Percentiles rank a stretch among this genome's conserved stretches.
These are phyloP conservation scores for Brettanomyces naardenensis DNA, from an alignment of 805 yeast genomes.

Conservation along the genomic window DNA sequence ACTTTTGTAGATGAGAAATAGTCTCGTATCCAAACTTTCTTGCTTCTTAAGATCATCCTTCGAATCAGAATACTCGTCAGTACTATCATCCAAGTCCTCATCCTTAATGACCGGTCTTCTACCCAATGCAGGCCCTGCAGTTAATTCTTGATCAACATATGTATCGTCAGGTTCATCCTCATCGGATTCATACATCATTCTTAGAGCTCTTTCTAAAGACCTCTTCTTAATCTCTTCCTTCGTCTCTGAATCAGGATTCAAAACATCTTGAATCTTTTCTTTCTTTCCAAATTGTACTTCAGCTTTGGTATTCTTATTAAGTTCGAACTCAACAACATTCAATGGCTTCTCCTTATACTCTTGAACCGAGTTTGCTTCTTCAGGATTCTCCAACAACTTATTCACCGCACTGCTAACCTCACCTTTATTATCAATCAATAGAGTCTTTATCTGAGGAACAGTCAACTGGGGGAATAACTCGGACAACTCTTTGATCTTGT, in stretches of 20 bases:
- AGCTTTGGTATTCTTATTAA: constrained; percentile 8
- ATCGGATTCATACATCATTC: constrained; percentile 60
- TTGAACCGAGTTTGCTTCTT: constrained; percentile 26
- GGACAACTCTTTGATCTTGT: constrained; percentile 32
- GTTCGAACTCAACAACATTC: constrained; percentile 9
- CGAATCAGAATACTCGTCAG: constrained; percentile 22
- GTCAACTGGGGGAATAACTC: constrained; percentile 66
- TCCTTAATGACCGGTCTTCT: too few relatives aligned
- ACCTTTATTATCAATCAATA: constrained; percentile 40
- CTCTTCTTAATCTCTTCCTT: constrained; percentile 44
- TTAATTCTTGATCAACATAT: constrained; percentile 47
- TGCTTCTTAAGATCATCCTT: constrained; percentile 28
- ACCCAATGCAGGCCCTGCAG: constrained; percentile 15
- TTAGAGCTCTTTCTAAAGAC: constrained; percentile 48
- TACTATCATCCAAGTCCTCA: constrained; percentile 22
- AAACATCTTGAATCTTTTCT: constrained; percentile 7
- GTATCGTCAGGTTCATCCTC: constrained; percentile 87
- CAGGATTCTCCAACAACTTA: constrained; percentile 56
- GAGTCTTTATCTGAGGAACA: constrained; percentile 34
- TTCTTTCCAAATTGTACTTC: constrained; percentile 30
- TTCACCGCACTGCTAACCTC: constrained; percentile 53
- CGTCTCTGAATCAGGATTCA: constrained; percentile 11
- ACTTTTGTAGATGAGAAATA: constrained; percentile 49
- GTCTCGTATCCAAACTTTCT: constrained; percentile 34
- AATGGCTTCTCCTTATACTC: constrained; percentile 18